Evolutionary conservation across 1,139 yeast species (phyloP), one percentile per base, ranked within the genome.

Genomic region (Yamadazyma friedrichii): DNA sequence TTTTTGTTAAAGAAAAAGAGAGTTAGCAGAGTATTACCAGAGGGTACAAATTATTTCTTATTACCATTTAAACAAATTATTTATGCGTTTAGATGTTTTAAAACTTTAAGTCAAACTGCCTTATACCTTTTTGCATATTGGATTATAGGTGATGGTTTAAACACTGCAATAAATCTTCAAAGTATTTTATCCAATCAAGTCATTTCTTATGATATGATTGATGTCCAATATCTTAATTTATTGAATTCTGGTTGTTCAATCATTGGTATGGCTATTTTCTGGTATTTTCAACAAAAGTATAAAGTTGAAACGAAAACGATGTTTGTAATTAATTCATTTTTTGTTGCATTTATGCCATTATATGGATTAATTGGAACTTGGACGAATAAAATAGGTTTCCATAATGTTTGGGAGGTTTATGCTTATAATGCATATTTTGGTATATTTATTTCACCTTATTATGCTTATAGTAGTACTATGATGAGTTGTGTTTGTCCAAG

Each of bases 171-270:
- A 6, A 42, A 42, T 16, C 34, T 43, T 20, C 45, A 43, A 33
- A 22, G 40, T 27, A 35, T 42, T n/a, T 34, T 43, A 27, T 39
- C 40, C 16, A 43, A 43, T 25, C 43, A 42, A 10, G 42, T 43
- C 6, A 38, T 43, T 12, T 42, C 43, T 4, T 43, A 43, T 30
- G 45, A 42, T 36, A 43, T 43, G 43, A 39, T 42, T n/a, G 42
- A 41, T 26, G 43, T 38, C 5, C 28, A 33, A 10, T 40, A 40
- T 22, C 27, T 40, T n/a, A 16, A 34, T 9, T 31, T 40, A 12
- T 32, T 42, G 13, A 22, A 42, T 13, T 39, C 43, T 9, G 45
- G 41, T 2, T 15, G 35, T 29, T 33, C 41, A 11, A 25, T 40
- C 2, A 28, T 42, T 13, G 44, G 44, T 10, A 40, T 40, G 31